Evolutionary conservation across 1,139 yeast species (phyloP), one percentile per base, ranked within the genome.

Genomic region (Debaryomyces nepalensis): DNA sequence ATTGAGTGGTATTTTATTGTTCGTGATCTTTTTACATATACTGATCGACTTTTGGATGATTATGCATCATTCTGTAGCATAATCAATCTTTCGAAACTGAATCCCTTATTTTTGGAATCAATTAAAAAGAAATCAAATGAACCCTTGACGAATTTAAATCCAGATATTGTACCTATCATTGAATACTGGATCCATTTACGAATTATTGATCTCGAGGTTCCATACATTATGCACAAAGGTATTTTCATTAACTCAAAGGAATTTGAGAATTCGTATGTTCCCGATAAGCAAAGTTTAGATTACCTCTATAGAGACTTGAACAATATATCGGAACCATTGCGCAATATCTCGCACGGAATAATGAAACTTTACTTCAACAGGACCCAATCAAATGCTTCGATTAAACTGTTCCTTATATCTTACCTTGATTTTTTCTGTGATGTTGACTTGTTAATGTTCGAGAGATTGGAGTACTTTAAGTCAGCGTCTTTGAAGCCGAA

Each of bases 191-290:
- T 63, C 10, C 62, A 64, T 43, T 42, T 66, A 10, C 50, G 71
- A 32, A 41, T 64, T 20, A 49, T 61, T 12, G 72, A 66, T 44
- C 44, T 66, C 15, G 69, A 63, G 22, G 54, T 52, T 19, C 53
- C 65, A 8, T 65, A 63, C 45, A 64, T 66, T 50, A 72, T 64
- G 45, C 58, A 53, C 37, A 63, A 62, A 42, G 69, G 70, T 3
- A 29, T 21, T 10, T 29, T 29, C n/a, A 16, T 29, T 29, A 21
- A 29, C 1, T 55, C 67, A n/a, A 54, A 57, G 26, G 61, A 59
- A 39, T 54, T 64, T 34, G 61, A 57, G 36, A 54, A 56, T 39
- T 52, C 69, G 1, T 47, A 64, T 19, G 54, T 59, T 8, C 73
- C 75, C 1, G 61, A 61, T 45, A 44, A 44, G 26, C 48, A 51